Evolutionary conservation across 2,329 filamentous ascomycete genomes (phyloP), one percentile per base, ranked within the genome.

Genomic region (Fusarium sp.): DNA sequence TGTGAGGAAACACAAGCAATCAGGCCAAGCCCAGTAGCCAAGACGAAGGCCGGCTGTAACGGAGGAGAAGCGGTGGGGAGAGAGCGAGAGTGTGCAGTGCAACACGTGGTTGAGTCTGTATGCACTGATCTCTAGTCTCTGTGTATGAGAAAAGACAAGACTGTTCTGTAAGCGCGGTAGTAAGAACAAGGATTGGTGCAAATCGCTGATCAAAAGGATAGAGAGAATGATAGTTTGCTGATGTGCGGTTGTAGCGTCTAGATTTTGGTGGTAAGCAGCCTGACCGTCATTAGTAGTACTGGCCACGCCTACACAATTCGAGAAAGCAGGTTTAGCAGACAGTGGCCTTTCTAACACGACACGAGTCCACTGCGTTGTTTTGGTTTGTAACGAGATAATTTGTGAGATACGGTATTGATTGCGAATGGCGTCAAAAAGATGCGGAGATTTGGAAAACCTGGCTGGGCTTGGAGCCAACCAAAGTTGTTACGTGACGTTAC

Each of bases 101-200:
- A 72, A 73, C 69, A 73, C 70, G 70, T 69, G 70, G 70, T 71
- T 66, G 47, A 64, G 52, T 56, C 58, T 63, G 57, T 71, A 70
- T 66, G 67, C 53, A 67, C 46, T 19, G 31, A 45, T n/a, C 26
- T 19, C 28, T 19, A 38, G 36, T 31, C 28, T 31, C 11, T 31
- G 10, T 31, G 10, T 31, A 13, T 11, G 28, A 31, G 28, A 31
- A 13, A 19, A 38, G 39, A 39, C 44, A 45, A 22, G 22, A 44
- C n/a, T 26, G 59, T 38, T 39, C 58, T 57, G 60, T 50, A 63
- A 65, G 62, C 52, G 45, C 45, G 28, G 46, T 33, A 39, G 28
- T 26, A 53, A 31, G 40, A 36, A 22, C 53, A 54, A 51, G 57
- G 68, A 71, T 71, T 69, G 68, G 68, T 55, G 33, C 38, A 47